Evolutionary conservation across 768 basidiomycete genomes (phyloP).

Genomic region (Mycena albidolilacea): DNA sequence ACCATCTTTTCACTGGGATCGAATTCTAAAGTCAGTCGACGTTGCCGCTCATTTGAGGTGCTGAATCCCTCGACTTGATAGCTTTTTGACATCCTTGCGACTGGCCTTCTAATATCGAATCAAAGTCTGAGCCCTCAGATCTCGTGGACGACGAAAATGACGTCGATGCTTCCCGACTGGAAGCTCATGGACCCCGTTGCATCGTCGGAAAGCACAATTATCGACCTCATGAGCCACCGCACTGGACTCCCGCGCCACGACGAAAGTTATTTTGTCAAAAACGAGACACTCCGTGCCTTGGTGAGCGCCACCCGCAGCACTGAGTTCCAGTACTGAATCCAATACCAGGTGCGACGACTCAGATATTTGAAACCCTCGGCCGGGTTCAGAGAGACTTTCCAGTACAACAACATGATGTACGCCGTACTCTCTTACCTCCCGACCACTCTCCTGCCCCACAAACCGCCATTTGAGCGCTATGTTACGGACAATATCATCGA

Average conservation of each 20-base stretch:
- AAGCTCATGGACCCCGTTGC: conserved; percentile 44
- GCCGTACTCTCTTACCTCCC: conserved; percentile 13
- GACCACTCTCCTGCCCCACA: conserved; percentile 7
- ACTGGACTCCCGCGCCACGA: conserved; percentile 45
- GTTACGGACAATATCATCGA: conserved; percentile 10
- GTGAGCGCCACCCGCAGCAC: not conserved
- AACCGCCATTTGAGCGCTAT: conserved; percentile 8
- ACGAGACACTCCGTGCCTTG: not conserved
- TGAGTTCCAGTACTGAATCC: no score
- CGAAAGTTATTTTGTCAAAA: no score
- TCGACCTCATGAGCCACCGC: conserved; percentile 47
- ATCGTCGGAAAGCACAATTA: conserved; percentile 25
- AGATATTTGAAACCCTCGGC: not conserved
- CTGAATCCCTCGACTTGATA: not conserved
- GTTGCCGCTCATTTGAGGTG: not conserved
- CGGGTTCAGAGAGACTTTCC: not conserved
- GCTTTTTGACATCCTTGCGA: not conserved
- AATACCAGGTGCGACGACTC: not conserved
- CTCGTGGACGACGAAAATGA: conserved; percentile 43
- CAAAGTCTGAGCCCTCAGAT: conserved; percentile 30
- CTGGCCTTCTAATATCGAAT: conserved; percentile 14
- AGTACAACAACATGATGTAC: conserved; percentile 20
- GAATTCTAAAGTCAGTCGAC: conserved; percentile 36
- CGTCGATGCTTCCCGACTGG: conserved; percentile 43
- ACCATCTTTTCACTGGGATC: conserved; percentile 34